Percentiles rank a stretch among this genome's conserved stretches.
These are phyloP conservation scores for Bolboschoenoplectus hybrid DNA, from an alignment of 202 grass and related monocot species.

Conservation along the genomic window DNA sequence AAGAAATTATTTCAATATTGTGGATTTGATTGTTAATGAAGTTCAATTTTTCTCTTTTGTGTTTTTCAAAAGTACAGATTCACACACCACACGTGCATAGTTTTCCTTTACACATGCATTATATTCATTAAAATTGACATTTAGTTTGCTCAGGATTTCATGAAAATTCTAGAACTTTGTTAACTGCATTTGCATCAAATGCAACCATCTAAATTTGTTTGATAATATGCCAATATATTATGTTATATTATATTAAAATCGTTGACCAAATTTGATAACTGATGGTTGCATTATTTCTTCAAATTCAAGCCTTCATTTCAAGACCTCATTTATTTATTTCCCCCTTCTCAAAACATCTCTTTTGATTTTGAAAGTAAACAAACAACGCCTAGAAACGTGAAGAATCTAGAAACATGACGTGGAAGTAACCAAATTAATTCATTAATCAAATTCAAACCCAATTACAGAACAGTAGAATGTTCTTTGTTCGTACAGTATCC, in stretches of 20 bases:
- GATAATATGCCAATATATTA: not conserved
- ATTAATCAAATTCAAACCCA: too few relatives aligned
- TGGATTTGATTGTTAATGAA: too few relatives aligned
- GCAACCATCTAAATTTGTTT: not conserved
- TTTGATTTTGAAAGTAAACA: not conserved
- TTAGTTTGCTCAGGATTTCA: not conserved
- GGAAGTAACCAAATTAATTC: too few relatives aligned
- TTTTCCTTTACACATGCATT: too few relatives aligned
- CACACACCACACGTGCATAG: too few relatives aligned
- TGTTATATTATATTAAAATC: not conserved
- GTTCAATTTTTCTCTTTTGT: too few relatives aligned
- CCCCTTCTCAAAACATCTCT: not conserved
- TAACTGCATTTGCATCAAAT: not conserved
- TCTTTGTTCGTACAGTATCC: too few relatives aligned
- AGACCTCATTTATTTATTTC: not conserved
- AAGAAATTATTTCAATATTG: too few relatives aligned
- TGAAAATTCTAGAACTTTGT: not conserved
- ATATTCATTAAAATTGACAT: not conserved
- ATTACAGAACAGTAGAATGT: too few relatives aligned
- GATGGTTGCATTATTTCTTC: not conserved
- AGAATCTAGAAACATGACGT: too few relatives aligned
- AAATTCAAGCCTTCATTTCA: not conserved
- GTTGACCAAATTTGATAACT: not conserved
- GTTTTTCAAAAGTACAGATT: too few relatives aligned
- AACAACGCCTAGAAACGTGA: not conserved